These are phyloP conservation scores for Verruconis gallopava DNA, from an alignment of 2,329 filamentous ascomycete genomes.

Conservation along the genomic window DNA sequence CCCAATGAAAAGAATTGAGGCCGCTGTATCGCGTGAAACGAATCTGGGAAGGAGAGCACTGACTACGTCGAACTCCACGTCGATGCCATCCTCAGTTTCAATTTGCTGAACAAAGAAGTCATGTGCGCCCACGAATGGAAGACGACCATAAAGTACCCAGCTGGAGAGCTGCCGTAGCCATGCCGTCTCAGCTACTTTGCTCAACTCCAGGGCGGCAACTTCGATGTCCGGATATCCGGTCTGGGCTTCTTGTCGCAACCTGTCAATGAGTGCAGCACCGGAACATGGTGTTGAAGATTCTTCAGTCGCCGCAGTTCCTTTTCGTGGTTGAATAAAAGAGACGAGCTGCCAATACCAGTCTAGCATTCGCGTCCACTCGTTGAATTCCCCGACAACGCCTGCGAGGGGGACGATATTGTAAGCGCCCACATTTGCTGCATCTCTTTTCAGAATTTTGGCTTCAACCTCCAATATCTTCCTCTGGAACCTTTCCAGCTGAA, in stretches of 20 bases:
- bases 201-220: conserved; percentile 56
- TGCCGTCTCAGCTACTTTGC: conserved; percentile 69
- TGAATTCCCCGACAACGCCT: conserved; percentile 69
- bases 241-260: conserved; percentile 59
- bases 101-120: conserved; percentile 65
- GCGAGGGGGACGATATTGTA: conserved; percentile 91
- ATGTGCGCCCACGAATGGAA: conserved; percentile 62
- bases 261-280: conserved; percentile 65
- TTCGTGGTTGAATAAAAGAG: conserved; percentile 48
- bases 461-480: conserved; percentile 77
- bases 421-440: conserved; percentile 71
- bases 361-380: conserved; percentile 72
- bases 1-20: conserved; percentile 82
- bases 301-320: conserved; percentile 11
- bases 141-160: conserved; percentile 79
- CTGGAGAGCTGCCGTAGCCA: conserved; percentile 86
- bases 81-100: conserved; percentile 24
- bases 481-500: conserved; percentile 71
- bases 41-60: conserved; percentile 63
- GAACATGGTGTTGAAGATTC: conserved; percentile 35
- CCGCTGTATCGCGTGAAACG: conserved; percentile 58
- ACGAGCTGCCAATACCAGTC: conserved; percentile 73
- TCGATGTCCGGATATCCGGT: conserved; percentile 86
- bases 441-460: conserved; percentile 57
- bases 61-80: conserved; percentile 25